Evolutionary conservation across 1,284 basidiomycete genomes (phyloP).

Genomic region (Violaceomyces palustris): DNA sequence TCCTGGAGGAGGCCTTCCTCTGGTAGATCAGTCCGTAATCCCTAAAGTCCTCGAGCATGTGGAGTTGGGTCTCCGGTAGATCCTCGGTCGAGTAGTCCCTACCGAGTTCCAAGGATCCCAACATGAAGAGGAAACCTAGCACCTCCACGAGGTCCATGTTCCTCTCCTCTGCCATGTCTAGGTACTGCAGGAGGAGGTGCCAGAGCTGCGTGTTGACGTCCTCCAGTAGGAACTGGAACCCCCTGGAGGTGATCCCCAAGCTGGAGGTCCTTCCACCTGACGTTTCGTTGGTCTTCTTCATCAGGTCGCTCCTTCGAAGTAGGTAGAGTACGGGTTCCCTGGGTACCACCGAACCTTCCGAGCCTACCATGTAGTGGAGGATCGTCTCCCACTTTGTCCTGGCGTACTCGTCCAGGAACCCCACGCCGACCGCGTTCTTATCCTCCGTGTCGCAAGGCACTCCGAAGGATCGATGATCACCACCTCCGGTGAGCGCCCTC

Average conservation of each 20-base stretch:
- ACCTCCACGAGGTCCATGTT: constrained; percentile 84
- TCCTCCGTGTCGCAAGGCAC: constrained; percentile 62
- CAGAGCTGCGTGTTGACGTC: constrained; percentile 97
- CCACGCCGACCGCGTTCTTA: constrained; percentile 58
- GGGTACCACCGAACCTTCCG: constrained; percentile 67
- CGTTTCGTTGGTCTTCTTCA: constrained; percentile 58
- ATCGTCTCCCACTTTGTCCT: constrained; percentile 95
- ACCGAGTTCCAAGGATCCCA: constrained; percentile 45
- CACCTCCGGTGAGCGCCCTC: constrained; percentile 58
- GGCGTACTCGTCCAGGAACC: constrained; percentile 75
- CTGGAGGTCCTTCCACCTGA: constrained; percentile 2
- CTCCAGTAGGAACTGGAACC: constrained; percentile 94
- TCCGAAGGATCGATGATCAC: constrained; percentile 85
- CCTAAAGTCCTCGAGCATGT: constrained; percentile 84
- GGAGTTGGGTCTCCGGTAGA: constrained; percentile 71
- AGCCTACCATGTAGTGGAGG: constrained; percentile 97
- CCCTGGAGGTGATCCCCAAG: constrained; percentile 78
- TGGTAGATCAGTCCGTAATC: constrained; percentile 88
- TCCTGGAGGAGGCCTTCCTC: constrained; percentile 56
- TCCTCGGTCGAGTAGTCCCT: constrained; percentile 71
- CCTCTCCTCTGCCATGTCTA: constrained; percentile 43
- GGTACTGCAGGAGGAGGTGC: constrained; percentile 86
- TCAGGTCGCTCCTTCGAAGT: constrained; percentile 77
- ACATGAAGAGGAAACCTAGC: constrained; percentile 76
- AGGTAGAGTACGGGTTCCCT: constrained; percentile 77